These are phyloP conservation scores for Voacanga thouarsii DNA, from an alignment of 257 asterid genomes.

Conservation along the genomic window DNA sequence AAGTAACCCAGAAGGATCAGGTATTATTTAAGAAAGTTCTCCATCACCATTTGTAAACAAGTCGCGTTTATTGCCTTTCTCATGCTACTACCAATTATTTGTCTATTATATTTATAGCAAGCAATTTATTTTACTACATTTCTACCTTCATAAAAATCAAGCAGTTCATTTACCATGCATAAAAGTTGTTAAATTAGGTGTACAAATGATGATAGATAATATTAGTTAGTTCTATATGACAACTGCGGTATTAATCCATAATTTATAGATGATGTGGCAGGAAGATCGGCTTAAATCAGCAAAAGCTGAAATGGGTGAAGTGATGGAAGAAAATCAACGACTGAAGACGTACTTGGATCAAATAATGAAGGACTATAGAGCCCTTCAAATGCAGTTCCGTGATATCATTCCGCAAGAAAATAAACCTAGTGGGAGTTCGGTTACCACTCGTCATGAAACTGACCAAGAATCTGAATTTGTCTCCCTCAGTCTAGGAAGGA, in stretches of 20 bases:
- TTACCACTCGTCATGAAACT: constrained; percentile 12
- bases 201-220: no score
- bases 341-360: constrained; percentile 54
- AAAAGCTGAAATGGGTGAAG: constrained; percentile 71
- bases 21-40: constrained; percentile 19
- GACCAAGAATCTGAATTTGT: constrained; percentile 35
- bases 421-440: constrained; percentile 16
- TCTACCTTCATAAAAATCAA: background rate
- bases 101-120: no score
- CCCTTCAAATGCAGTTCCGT: constrained; percentile 65
- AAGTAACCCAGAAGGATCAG: constrained; percentile 43
- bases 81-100: no score
- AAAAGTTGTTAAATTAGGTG: no score
- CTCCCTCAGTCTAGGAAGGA: constrained; percentile 68
- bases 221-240: no score
- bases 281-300: constrained; percentile 53
- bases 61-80: no score
- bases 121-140: no score
- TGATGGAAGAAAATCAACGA: constrained; percentile 76
- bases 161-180: background rate
- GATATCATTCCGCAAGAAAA: constrained; percentile 43
- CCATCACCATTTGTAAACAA: no score
- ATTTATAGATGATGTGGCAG: constrained; percentile 15
- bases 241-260: background rate
- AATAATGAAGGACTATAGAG: constrained; percentile 59